phyloP scores from a whole-genome alignment of 2,329 filamentous ascomycete genomes.

The Botrytis paeoniae region DNA sequence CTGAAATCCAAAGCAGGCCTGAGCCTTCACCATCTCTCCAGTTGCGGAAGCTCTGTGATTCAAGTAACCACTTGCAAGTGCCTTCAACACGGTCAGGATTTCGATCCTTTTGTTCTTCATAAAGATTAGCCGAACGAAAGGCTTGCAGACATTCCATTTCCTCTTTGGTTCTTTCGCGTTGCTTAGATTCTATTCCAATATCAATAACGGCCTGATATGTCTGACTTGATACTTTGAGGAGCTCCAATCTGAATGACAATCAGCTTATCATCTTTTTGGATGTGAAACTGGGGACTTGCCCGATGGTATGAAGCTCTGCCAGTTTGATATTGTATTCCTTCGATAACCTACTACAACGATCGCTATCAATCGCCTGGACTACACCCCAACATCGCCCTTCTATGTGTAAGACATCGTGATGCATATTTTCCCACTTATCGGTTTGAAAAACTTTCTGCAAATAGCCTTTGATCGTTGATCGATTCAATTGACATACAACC shows the following conservation, averaged over 20 bases:
- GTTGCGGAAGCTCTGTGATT: not conserved
- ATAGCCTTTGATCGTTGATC: not conserved
- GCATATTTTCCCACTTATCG: not conserved
- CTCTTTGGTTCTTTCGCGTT: not conserved
- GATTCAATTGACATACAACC: not conserved
- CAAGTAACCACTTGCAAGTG: not conserved
- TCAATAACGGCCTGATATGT: not conserved
- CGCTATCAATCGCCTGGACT: not conserved
- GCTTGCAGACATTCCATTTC: not conserved
- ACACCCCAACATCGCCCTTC: not conserved
- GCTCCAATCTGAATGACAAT: not conserved
- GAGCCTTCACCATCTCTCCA: not conserved
- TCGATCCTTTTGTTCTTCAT: not conserved
- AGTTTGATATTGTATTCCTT: not conserved
- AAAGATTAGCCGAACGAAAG: not conserved
- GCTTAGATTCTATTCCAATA: not conserved
- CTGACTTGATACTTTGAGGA: not conserved
- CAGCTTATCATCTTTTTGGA: not conserved
- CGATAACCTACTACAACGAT: not conserved
- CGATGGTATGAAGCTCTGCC: not conserved
- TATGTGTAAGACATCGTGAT: not conserved
- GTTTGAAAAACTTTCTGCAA: not conserved
- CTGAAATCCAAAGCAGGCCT: slow-evolving; percentile 7
- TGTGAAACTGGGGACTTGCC: not conserved
- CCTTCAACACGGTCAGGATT: not conserved